Conservation (phyloP, 495 filamentous ascomycete genomes). For the Paragyromitra xinjiangensis region DNA sequence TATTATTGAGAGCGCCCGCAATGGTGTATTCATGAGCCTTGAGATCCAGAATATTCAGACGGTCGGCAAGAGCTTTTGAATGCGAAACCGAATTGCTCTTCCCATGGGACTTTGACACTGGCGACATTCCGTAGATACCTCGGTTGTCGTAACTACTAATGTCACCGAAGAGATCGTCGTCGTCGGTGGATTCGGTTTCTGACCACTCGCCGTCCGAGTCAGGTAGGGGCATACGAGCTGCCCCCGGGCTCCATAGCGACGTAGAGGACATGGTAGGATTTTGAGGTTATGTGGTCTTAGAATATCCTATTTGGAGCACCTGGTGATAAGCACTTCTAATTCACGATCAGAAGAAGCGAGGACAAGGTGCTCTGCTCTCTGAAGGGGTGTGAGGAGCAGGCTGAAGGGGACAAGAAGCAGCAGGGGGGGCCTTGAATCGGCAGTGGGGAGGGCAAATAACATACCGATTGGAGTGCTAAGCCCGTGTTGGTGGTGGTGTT, state of each 20-base stretch:
- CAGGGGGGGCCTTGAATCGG: conserved; percentile 13
- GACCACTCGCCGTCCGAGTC: conserved; percentile 52
- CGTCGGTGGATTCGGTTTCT: conserved; percentile 42
- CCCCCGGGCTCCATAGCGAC: conserved; percentile 36
- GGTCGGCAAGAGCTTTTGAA: conserved; percentile 43
- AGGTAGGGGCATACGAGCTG: conserved; percentile 35
- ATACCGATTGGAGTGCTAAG: conserved; percentile 41
- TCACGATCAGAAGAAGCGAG: conserved; percentile 38
- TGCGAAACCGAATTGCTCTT: conserved; percentile 46
- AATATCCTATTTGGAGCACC: conserved; percentile 27
- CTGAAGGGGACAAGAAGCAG: conserved; percentile 27
- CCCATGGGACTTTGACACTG: conserved; percentile 16
- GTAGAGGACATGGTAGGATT: conserved; percentile 26
- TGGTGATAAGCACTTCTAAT: conserved; percentile 45
- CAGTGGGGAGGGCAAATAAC: conserved; percentile 36
- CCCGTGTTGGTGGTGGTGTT: conserved; percentile 1
- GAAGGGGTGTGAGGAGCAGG: conserved; percentile 14
- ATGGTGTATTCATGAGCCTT: conserved; percentile 56
- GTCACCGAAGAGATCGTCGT: conserved; percentile 40
- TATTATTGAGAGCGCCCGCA: conserved; percentile 46
- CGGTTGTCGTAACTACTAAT: conserved; percentile 26
- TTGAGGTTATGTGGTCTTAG: conserved; percentile 9
- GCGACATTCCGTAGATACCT: conserved; percentile 36
- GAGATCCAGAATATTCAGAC: conserved; percentile 46
- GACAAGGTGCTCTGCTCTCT: conserved; percentile 10